Base-by-base conservation (phyloP, 305 asterid genomes). In the Fraxinus floribunda region DNA sequence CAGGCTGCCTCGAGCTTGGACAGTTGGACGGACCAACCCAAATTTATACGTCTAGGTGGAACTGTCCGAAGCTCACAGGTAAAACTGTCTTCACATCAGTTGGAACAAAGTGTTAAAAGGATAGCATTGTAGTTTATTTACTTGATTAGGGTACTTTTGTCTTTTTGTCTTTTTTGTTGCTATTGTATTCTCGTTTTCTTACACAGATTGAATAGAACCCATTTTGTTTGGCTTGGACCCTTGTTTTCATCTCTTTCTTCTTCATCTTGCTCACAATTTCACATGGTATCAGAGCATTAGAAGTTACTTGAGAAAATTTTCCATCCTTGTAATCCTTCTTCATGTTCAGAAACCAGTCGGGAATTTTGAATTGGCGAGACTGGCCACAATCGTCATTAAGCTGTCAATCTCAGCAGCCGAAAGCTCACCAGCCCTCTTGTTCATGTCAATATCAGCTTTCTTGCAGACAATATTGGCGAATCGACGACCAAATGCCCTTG, bases 241-340 rank as follows among this genome's bases (percentile, higher is more conserved):
- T 26, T 26, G 29, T 26, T 26, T 26, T 26, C 29, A 26, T 26
- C 29, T 26, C 29, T 26, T 22, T 22, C 29, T 26, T 26, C 29
- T 26, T 26, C 29, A 26, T 26, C 29, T 26, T 26, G 29, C 29
- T 26, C 29, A 26, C 29, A 26, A 26, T 26, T 26, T 26, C 29
- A 26, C 29, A 26, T 22, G 24, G 24, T 22, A 22, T 22, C 78
- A 85, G 70, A 20, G 86, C 88, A 79, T 85, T 85, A 64, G 86
- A 79, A 38, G 82, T 74, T 38, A 85, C 88, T 77, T 82, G 86
- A 36, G 85, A 85, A 57, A 76, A 79, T 66, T 82, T 85, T 0
- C 88, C 87, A 78, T 85, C 87, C 79, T 85, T 82, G 38, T 85
- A 85, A 79, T 85, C 85, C 82, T 82, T 83, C 32, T 83, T 83